phyloP scores from a whole-genome alignment of 1,284 basidiomycete genomes.

The Naganishia sp. region DNA sequence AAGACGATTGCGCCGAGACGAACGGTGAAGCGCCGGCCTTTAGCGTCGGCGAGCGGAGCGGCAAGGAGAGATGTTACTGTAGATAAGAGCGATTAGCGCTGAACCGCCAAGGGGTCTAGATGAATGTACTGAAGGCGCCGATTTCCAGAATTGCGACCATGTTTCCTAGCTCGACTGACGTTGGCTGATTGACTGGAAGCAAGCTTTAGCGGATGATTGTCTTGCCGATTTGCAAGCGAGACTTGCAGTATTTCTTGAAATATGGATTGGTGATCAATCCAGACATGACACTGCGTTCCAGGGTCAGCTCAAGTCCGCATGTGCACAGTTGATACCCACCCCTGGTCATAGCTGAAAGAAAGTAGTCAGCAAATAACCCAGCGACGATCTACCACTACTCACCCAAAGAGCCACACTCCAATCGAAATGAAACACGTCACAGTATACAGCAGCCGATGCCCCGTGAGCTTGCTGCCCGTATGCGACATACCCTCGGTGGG shows the following conservation, averaged over 20 bases:
- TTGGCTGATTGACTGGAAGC: conserved; percentile 67
- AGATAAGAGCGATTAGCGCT: background rate
- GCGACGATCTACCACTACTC: conserved; percentile 30
- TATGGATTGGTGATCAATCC: conserved; percentile 87
- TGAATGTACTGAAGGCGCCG: conserved; percentile 76
- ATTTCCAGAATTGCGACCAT: conserved; percentile 93
- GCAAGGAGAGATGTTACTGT: conserved; percentile 86
- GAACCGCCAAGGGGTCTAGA: background rate
- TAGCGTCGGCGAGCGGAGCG: conserved; percentile 80
- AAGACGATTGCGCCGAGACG: conserved; percentile 85
- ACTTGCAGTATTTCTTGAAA: conserved; percentile 66
- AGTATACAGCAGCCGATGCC: conserved; percentile 67
- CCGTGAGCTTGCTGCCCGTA: conserved; percentile 63
- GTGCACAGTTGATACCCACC: conserved; percentile 59
- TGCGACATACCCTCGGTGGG: conserved; percentile 20
- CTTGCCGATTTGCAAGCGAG: conserved; percentile 33
- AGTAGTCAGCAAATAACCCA: background rate
- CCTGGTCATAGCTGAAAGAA: conserved; percentile 71
- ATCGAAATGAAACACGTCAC: conserved; percentile 45
- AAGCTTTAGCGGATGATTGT: conserved; percentile 10
- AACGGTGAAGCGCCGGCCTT: conserved; percentile 84
- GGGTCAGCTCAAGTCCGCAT: background rate
- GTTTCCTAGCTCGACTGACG: conserved; percentile 57
- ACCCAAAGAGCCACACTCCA: conserved; percentile 68
- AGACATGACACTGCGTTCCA: conserved; percentile 46